These are phyloP conservation scores for bread wheat (Triticum aestivum) DNA, from an alignment of 176 grass and related monocot genomes.

Conservation along the genomic window DNA sequence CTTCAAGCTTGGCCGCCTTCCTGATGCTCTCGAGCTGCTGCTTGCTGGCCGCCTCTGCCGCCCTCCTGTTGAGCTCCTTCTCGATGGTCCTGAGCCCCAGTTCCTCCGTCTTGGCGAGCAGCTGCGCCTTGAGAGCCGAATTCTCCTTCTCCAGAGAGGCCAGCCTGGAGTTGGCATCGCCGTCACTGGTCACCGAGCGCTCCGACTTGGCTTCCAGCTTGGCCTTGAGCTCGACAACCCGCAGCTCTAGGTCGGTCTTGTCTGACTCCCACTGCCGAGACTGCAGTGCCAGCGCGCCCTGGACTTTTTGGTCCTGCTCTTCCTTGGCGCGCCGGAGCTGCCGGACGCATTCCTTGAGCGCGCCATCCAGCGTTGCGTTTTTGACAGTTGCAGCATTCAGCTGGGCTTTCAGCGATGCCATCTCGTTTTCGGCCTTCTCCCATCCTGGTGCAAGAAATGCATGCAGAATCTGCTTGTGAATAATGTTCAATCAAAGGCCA, in stretches of 20 bases:
- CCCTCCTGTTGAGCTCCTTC: conserved; percentile 72
- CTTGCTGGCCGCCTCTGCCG: conserved; percentile 86
- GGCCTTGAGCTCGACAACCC: conserved; percentile 57
- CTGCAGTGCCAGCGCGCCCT: conserved; percentile 52
- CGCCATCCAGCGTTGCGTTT: conserved; percentile 57
- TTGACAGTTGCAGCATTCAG: conserved; percentile 53
- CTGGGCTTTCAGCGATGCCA: conserved; percentile 57
- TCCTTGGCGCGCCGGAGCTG: conserved; percentile 70
- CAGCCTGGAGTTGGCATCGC: conserved; percentile 40
- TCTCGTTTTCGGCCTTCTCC: conserved; percentile 92
- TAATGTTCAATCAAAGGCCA: not conserved
- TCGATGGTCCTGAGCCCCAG: conserved; percentile 57
- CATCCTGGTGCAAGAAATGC: conserved; percentile 48
- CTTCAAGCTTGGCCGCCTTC: conserved; percentile 69
- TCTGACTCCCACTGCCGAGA: conserved; percentile 62
- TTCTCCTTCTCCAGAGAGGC: conserved; percentile 71
- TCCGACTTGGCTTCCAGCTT: conserved; percentile 76
- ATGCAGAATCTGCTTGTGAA: not conserved
- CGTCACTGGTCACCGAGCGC: conserved; percentile 24
- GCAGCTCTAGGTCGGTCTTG: conserved; percentile 64
- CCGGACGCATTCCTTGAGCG: conserved; percentile 90
- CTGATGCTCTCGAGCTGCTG: conserved; percentile 80
- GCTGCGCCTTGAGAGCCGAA: conserved; percentile 50
- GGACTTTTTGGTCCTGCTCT: conserved; percentile 61
- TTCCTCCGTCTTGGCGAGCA: conserved; percentile 45